These are phyloP conservation scores for Fraxinus xanthoxyloides DNA, from an alignment of 305 asterid species.

Conservation along the genomic window DNA sequence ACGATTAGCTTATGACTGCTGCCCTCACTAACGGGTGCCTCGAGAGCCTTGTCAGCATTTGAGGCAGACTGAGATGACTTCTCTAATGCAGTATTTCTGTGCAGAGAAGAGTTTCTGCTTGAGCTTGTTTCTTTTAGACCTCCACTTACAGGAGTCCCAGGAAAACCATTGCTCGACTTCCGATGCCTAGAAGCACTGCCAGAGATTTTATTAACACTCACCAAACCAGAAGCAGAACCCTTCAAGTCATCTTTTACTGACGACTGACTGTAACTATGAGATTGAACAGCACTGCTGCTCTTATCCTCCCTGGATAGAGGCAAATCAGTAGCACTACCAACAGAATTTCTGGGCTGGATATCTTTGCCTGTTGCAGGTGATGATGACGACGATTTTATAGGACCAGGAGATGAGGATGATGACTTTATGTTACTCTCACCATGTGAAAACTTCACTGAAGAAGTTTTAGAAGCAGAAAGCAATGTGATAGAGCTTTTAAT, in stretches of 20 bases:
- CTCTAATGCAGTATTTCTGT: constrained; percentile 42
- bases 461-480: constrained; percentile 42
- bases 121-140: constrained; percentile 48
- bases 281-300: constrained; percentile 53
- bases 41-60: constrained; percentile 35
- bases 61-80: constrained; percentile 40
- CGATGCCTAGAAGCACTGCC: constrained; percentile 37
- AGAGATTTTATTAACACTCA: constrained; percentile 39
- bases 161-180: constrained; percentile 34
- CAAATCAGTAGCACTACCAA: constrained; percentile 40
- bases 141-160: constrained; percentile 36
- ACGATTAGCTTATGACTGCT: constrained; percentile 56
- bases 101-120: constrained; percentile 34
- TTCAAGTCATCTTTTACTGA: constrained; percentile 44
- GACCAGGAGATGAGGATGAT: constrained; percentile 49
- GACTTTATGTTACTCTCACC: constrained; percentile 45
- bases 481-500: constrained; percentile 42
- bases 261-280: constrained; percentile 39
- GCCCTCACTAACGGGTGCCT: constrained; percentile 40
- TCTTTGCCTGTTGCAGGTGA: constrained; percentile 53
- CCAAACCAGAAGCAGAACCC: constrained; percentile 39
- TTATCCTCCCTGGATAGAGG: constrained; percentile 49
- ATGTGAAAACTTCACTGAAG: constrained; percentile 40
- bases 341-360: constrained; percentile 35
- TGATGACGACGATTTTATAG: constrained; percentile 33